Evolutionary conservation across 2,329 filamentous ascomycete genomes (phyloP).

Genomic region (Diaporthe helianthi): DNA sequence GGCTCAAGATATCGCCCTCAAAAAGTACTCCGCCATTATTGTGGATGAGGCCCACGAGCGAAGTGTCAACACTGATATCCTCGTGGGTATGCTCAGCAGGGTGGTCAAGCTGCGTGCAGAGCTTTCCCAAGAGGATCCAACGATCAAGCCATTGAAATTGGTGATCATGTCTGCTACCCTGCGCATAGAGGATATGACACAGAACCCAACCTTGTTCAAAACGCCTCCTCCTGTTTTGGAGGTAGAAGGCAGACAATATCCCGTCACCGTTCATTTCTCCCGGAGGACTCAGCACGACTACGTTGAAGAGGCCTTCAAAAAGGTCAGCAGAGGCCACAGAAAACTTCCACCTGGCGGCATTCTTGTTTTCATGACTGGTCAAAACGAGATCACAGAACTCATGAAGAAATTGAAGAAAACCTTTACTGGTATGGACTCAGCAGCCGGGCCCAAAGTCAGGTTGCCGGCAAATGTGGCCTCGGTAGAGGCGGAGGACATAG

Average conservation of each 20-base stretch:
- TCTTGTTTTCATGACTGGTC: conserved; percentile 91
- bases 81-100: conserved; percentile 96
- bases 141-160: conserved; percentile 82
- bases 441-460: conserved; percentile 70
- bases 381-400: conserved; percentile 88
- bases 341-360: conserved; percentile 92
- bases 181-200: conserved; percentile 86
- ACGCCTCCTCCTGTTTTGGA: conserved; percentile 82
- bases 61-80: conserved; percentile 95
- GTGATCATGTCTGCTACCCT: conserved; percentile 98
- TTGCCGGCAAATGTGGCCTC: conserved; percentile 80
- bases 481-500: conserved; percentile 85
- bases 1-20: conserved; percentile 83
- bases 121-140: conserved; percentile 74
- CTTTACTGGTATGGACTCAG: conserved; percentile 64
- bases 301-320: conserved; percentile 86
- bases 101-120: conserved; percentile 85
- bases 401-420: conserved; percentile 77
- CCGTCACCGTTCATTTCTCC: conserved; percentile 89
- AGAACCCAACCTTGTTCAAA: conserved; percentile 82
- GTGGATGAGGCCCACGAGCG: conserved; percentile 98
- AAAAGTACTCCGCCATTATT: conserved; percentile 90
- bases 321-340: conserved; percentile 84
- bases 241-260: conserved; percentile 89
- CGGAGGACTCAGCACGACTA: conserved; percentile 86